A percentile compares a stretch with the other conserved stretches of the same genome.
These are phyloP conservation scores for Cyanophora paradoxa DNA, from an alignment of 78 protist species.

Conservation along the genomic window DNA sequence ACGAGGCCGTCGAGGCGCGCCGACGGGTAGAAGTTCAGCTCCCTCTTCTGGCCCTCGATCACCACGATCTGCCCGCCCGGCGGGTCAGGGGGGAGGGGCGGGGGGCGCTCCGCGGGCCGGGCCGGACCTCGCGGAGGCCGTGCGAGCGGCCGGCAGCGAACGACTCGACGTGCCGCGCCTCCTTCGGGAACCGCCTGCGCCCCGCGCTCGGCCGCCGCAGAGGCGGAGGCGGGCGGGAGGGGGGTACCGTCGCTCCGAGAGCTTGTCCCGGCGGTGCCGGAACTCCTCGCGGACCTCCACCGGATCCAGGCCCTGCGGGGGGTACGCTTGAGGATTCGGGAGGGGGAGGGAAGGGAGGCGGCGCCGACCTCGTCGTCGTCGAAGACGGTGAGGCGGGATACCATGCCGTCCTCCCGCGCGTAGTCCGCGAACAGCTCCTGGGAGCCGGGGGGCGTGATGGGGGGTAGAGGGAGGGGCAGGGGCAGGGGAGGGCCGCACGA, in stretches of 20 bases:
- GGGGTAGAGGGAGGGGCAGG: too few relatives aligned
- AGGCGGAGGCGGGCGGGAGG: too few relatives aligned
- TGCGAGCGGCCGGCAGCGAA: too few relatives aligned
- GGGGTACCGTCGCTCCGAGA: background rate
- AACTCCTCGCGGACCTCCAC: too few relatives aligned
- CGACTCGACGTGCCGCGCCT: too few relatives aligned
- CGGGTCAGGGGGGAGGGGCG: too few relatives aligned
- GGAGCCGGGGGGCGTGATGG: too few relatives aligned
- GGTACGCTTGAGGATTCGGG: background rate
- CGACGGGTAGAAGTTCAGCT: constrained; percentile 2
- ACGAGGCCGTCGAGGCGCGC: constrained; percentile 39
- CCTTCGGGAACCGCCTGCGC: background rate
- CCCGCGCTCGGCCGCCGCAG: background rate
- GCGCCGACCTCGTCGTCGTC: background rate
- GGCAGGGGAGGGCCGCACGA: too few relatives aligned
- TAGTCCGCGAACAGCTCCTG: constrained; percentile 14
- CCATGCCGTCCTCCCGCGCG: constrained; percentile 2
- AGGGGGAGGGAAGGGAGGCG: background rate
- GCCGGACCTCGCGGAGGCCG: too few relatives aligned
- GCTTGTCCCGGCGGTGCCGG: background rate
- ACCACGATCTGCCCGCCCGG: too few relatives aligned
- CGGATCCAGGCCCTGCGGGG: too few relatives aligned
- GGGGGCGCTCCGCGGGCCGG: too few relatives aligned
- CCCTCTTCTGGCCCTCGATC: background rate
- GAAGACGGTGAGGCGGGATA: background rate